phyloP scores from a whole-genome alignment of 495 filamentous ascomycete genomes.

The Penicillium maclennaniae region DNA sequence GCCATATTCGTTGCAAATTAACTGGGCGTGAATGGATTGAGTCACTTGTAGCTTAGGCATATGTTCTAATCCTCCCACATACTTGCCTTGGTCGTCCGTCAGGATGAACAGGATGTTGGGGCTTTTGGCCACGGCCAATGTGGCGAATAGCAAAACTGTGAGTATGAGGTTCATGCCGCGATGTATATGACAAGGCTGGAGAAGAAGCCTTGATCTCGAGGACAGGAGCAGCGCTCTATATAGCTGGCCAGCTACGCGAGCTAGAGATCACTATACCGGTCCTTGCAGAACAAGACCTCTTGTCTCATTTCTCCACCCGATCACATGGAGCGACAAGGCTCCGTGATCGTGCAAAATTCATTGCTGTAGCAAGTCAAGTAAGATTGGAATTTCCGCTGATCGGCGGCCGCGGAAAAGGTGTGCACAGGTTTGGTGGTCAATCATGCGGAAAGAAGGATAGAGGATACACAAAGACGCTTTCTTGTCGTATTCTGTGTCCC shows the following conservation, averaged over 20 bases:
- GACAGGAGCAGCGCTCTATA: constrained; percentile 2
- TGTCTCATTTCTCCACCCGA: constrained; percentile 22
- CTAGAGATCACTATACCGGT: background rate
- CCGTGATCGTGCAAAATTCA: constrained; percentile 2
- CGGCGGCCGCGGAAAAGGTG: constrained; percentile 2
- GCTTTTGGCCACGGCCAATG: constrained; percentile 15
- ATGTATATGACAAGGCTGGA: background rate
- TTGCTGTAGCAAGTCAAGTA: constrained; percentile 12
- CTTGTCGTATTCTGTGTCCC: constrained; percentile 3
- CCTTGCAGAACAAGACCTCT: background rate
- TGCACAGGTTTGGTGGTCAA: background rate
- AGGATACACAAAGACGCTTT: background rate
- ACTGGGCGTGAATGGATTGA: constrained; percentile 46
- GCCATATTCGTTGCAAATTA: constrained; percentile 8
- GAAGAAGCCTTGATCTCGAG: background rate
- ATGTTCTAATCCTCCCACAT: constrained; percentile 54
- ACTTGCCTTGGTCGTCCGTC: constrained; percentile 60
- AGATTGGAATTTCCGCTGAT: constrained; percentile 2
- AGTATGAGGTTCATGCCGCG: background rate
- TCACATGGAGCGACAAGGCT: constrained; percentile 12
- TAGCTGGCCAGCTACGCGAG: background rate
- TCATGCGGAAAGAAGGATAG: background rate
- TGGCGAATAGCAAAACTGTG: background rate
- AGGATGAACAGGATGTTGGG: constrained; percentile 61
- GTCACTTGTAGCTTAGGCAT: constrained; percentile 48